These are phyloP conservation scores for Botryotinia narcissicola DNA, from an alignment of 2,329 filamentous ascomycete genomes.

Conservation along the genomic window DNA sequence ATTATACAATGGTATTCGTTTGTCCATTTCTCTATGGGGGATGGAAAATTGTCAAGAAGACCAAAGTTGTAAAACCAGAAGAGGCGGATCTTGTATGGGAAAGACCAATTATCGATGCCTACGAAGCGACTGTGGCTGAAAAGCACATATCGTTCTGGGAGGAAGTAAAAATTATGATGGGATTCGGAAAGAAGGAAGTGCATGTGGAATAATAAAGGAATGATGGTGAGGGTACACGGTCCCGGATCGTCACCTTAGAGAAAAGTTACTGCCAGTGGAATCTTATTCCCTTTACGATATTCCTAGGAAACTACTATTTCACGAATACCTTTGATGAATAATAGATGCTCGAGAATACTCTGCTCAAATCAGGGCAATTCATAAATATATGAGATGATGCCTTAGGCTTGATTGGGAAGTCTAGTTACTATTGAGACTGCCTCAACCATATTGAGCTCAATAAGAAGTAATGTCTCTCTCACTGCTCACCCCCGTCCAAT, in stretches of 20 bases:
- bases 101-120: conserved; percentile 32
- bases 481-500: neutral
- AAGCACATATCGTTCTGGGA: conserved; percentile 29
- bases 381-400: neutral
- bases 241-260: neutral
- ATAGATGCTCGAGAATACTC: neutral
- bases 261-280: neutral
- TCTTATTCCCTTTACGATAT: neutral
- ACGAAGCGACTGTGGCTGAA: conserved; percentile 28
- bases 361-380: neutral
- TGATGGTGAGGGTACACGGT: neutral
- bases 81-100: conserved; percentile 52
- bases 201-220: conserved; percentile 26
- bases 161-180: conserved; percentile 30
- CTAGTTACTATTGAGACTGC: neutral
- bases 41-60: conserved; percentile 69
- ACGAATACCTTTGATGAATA: neutral
- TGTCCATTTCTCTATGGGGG: conserved; percentile 57
- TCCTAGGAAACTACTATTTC: neutral
- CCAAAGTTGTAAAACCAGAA: conserved; percentile 47
- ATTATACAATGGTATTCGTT: conserved; percentile 66
- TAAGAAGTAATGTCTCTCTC: neutral
- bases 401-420: neutral
- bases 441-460: neutral
- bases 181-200: conserved; percentile 26